Percentiles rank a stretch among this genome's conserved stretches.
These are phyloP conservation scores for Schizochytrium sp. DNA, from an alignment of 108 stramenopile genomes.

Conservation along the genomic window DNA sequence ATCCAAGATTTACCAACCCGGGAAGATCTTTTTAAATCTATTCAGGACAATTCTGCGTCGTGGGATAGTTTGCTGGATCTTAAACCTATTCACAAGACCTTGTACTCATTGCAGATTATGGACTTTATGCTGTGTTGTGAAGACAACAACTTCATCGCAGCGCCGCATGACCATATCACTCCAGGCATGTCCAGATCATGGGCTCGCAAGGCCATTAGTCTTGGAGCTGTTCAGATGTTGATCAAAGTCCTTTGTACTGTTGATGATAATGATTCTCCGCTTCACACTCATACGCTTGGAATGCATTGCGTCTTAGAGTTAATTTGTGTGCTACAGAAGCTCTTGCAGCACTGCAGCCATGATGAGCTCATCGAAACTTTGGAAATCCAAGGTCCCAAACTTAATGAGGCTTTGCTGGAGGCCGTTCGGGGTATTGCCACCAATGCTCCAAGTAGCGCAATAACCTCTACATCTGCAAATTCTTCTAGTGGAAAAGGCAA, in stretches of 20 bases:
- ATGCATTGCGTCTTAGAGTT: conserved; percentile 6
- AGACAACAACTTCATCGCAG: neutral
- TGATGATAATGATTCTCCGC: neutral
- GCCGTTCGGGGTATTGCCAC: neutral
- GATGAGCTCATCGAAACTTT: neutral
- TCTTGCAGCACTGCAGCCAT: neutral
- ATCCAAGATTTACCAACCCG: neutral
- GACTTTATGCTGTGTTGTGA: conserved; percentile 31
- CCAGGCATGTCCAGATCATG: conserved; percentile 4
- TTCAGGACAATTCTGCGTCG: neutral
- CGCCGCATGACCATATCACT: neutral
- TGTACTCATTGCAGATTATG: conserved; percentile 11
- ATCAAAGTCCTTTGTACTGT: neutral
- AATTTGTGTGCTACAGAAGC: neutral
- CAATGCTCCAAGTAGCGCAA: neutral
- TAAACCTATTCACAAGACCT: neutral
- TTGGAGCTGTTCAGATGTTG: neutral
- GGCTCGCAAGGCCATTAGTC: neutral
- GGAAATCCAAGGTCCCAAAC: neutral
- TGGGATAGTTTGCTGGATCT: neutral
- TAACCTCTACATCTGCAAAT: neutral
- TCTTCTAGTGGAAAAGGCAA: neutral
- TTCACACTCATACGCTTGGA: conserved; percentile 1
- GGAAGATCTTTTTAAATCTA: neutral
- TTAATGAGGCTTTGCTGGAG: neutral